phyloP scores from a whole-genome alignment of 1,284 basidiomycete genomes.

The Ceratobasidium sp. region DNA sequence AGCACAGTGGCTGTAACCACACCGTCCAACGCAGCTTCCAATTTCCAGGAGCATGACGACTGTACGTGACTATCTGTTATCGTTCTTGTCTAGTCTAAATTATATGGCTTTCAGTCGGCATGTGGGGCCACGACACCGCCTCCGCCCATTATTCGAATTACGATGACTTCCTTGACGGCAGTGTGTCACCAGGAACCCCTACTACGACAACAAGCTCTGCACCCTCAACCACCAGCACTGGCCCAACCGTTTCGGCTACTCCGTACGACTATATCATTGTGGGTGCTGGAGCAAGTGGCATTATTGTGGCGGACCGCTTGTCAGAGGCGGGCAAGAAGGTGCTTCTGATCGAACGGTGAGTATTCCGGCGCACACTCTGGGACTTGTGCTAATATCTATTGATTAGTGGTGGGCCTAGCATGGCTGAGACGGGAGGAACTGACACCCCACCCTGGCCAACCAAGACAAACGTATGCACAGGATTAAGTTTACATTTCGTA shows the following conservation, averaged over 20 bases:
- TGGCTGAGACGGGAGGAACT: slow-evolving; percentile 71
- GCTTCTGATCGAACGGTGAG: slow-evolving; percentile 43
- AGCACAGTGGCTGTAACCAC: slow-evolving; percentile 54
- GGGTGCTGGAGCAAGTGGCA: slow-evolving; percentile 67
- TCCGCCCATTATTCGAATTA: slow-evolving; percentile 66
- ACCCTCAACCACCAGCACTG: slow-evolving; percentile 55
- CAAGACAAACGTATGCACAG: slow-evolving; percentile 61
- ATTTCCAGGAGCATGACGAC: slow-evolving; percentile 63
- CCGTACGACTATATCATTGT: slow-evolving; percentile 74
- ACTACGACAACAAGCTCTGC: slow-evolving; percentile 55
- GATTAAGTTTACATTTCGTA: slow-evolving; percentile 1
- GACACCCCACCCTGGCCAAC: slow-evolving; percentile 67
- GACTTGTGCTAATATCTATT: background rate
- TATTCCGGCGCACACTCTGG: slow-evolving; percentile 60
- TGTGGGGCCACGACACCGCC: slow-evolving; percentile 67
- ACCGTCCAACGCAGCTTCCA: slow-evolving; percentile 59
- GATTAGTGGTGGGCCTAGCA: slow-evolving; percentile 72
- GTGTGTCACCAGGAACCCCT: slow-evolving; percentile 56
- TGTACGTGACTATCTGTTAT: slow-evolving; percentile 55
- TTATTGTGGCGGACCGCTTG: slow-evolving; percentile 67
- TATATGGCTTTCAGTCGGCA: slow-evolving; percentile 62
- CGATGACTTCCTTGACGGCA: slow-evolving; percentile 65
- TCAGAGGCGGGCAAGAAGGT: slow-evolving; percentile 67
- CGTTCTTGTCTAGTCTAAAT: background rate
- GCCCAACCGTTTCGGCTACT: slow-evolving; percentile 61